Conservation (phyloP, 139 green algal genomes). For the Micromonas commoda region DNA sequence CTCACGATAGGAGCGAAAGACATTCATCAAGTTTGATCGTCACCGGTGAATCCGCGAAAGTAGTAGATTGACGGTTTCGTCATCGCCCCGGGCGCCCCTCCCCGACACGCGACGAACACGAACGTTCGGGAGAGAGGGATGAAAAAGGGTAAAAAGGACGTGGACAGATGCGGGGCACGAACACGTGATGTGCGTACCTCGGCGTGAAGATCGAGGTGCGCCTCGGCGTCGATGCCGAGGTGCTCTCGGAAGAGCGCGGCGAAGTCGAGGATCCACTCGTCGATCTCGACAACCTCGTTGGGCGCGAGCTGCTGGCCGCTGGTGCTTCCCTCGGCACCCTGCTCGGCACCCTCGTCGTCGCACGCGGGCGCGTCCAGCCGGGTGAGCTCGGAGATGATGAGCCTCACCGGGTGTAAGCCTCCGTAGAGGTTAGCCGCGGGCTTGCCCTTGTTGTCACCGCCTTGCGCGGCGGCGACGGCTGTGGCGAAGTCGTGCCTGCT, state of each 20-base stretch:
- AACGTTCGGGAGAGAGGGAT: neutral
- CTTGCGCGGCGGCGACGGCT: conserved; percentile 29
- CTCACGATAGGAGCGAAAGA: conserved; percentile 26
- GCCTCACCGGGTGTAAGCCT: conserved; percentile 44
- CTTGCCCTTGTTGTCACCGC: conserved; percentile 22
- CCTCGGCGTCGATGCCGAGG: conserved; percentile 59
- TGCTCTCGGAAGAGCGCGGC: conserved; percentile 70
- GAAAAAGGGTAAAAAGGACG: neutral
- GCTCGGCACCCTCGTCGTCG: conserved; percentile 33
- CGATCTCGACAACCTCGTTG: conserved; percentile 46
- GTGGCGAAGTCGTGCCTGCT: conserved; percentile 44
- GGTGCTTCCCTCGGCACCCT: neutral
- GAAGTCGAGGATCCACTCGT: conserved; percentile 89
- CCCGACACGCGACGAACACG: neutral
- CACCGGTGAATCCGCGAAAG: conserved; percentile 6
- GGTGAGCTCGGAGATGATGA: conserved; percentile 16
- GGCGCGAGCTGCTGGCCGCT: neutral
- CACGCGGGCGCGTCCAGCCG: conserved; percentile 22
- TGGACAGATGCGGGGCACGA: neutral
- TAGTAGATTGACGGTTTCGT: conserved; percentile 39
- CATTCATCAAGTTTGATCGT: conserved; percentile 13
- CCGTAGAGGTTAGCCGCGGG: conserved; percentile 35
- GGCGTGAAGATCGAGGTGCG: conserved; percentile 68
- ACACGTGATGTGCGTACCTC: conserved; percentile 30
- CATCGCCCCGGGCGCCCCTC: neutral